Base-by-base conservation (phyloP, 176 grass and related monocot species). In the Hsuehochloa calcarea region DNA sequence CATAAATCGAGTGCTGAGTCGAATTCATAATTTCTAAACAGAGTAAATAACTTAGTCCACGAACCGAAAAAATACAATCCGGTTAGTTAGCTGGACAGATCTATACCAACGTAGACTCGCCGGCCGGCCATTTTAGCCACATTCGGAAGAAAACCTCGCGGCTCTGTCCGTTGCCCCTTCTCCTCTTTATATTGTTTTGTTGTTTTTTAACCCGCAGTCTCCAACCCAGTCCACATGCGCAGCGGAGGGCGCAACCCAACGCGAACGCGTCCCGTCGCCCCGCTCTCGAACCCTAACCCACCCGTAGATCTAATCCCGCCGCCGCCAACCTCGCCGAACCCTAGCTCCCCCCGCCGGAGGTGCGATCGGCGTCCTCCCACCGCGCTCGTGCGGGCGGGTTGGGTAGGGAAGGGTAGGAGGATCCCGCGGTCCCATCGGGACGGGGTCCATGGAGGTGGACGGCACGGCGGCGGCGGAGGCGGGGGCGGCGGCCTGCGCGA, bases 371-470 rank as follows among this genome's bases (percentile, higher is more conserved):
- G 66, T 71, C 45, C 49, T 54, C 10, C 39, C 20, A 23, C 41
- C 55, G 45, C 51, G 82, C 50, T 20, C 19, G 65, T 16, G 11
- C 44, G 39, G 35, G 19, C 14, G 29, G 74, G 11, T 23, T 41
- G 54, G 74, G 10, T 9, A 58, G 51, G 17, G 29, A 52, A 88
- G 49, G 10, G 54, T 70, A 38, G 63, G 73, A 62, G 78, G 72
- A 76, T 83, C 75, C 69, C 20, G 54, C 78, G 45, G 62, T 15
- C 15, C 66, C 11, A 11, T 56, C 38, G 27, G 9, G 9, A 81
- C 79, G 84, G 80, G 85, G 80, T 54, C 81, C 37, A 91, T 95
- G 90, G 87, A 93, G 84, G 88, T 61, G 17, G 80, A 79, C 62
- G 89, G 72, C 64, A 63, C 71, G 66, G 66, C 73, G 72, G 66